Base-by-base conservation (phyloP, 2,329 filamentous ascomycete genomes). In the Didymella keratinophila region DNA sequence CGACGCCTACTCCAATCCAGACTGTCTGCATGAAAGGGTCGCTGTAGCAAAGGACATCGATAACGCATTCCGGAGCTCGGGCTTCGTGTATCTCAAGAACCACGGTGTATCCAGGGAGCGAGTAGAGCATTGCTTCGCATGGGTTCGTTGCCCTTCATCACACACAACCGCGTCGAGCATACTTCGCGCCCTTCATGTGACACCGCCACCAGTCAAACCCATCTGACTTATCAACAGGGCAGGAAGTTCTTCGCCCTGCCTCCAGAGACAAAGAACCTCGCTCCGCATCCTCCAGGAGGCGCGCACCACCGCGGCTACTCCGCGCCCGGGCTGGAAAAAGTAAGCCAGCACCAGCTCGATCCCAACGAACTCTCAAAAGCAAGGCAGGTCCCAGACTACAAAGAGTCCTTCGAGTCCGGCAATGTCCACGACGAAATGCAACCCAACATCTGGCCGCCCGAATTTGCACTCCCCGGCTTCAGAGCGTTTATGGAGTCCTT, bases 81-180 rank as follows among this genome's bases (percentile, higher is more conserved):
- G 79, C 2, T 81, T 81, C 57, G 78, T 79, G 36, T 79, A 79
- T 56, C 66, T 81, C 27, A 71, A 65, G 50, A 78, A 78, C 43
- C 76, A 80, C 53, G 76, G 76, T 2, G 61, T 81, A 0, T 52
- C 63, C 3, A 64, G 66, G 34, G 64, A 72, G 27, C 57, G 63
- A 30, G 66, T 79, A 1, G 64, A 71, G 11, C 56, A 72, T 39
- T 67, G 63, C 28, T 76, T 75, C 49, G 50, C 56, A 11, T 74
- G 69, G 71, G 71, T 72, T 55, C 18, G 27, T n/a, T 7, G 28
- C 5, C 27, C 3, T 30, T 16, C n/a, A 18, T 16, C 18, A 9
- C 14, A 8, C 20, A 44, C 20, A n/a, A 10, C 23, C 16, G 5
- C 11, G 20, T 16, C 20, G 20, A 10, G 20, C 14, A 32, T 16